Evolutionary conservation across 345 rosid species (phyloP).

Genomic region (Dipteronia dyeriana): DNA sequence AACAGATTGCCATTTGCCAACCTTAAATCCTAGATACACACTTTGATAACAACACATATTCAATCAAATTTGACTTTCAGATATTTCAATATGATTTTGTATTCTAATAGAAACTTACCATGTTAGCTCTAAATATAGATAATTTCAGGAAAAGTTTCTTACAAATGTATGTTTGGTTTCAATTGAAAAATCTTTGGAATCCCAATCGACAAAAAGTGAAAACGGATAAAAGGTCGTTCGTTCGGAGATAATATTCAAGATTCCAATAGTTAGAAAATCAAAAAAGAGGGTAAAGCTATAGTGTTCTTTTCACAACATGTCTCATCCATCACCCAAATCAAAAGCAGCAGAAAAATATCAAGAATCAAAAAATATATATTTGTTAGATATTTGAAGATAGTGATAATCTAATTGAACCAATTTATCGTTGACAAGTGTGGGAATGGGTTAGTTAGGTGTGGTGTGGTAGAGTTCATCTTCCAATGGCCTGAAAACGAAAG

Average conservation of each 20-base stretch:
- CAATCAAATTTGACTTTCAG: background rate
- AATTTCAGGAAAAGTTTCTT: too few species aligned
- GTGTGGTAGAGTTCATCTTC: too few species aligned
- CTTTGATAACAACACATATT: background rate
- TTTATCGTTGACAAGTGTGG: constrained; percentile 7
- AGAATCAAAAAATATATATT: background rate
- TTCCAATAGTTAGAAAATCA: too few species aligned
- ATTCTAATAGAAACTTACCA: too few species aligned
- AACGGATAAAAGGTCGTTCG: too few species aligned
- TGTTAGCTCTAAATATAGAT: too few species aligned
- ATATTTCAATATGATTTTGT: too few species aligned
- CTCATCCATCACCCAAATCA: background rate
- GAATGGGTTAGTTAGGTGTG: constrained; percentile 18
- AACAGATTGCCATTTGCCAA: background rate
- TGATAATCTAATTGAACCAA: background rate
- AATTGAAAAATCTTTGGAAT: background rate
- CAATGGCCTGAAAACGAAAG: constrained; percentile 1
- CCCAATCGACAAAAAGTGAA: background rate
- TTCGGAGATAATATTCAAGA: too few species aligned
- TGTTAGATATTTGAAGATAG: background rate
- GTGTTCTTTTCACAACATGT: background rate
- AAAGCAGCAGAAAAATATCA: background rate
- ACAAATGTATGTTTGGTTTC: background rate
- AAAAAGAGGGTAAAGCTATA: too few species aligned
- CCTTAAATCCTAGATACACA: background rate